Base-by-base conservation (phyloP, 495 filamentous ascomycete species). In the Xylona heveae region DNA sequence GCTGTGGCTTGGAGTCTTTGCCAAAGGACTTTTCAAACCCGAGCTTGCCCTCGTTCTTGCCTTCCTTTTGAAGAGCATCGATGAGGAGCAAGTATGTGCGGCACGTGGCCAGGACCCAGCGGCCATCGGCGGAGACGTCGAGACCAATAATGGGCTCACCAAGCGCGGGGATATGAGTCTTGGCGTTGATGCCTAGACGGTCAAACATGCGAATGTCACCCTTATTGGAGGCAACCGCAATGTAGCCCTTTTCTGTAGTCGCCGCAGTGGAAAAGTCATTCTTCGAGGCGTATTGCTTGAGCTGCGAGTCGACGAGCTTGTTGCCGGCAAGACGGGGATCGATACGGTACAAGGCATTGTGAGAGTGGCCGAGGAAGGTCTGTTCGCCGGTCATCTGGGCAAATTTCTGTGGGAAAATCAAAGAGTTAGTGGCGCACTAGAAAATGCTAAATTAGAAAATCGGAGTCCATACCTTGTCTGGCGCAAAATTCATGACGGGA, bases 181-280 rank as follows among this genome's bases (percentile, higher is more conserved):
- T 97, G 12, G 88, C 88, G 43, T 91, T 91, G 54, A 95, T 85
- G 9, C 90, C 90, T 2, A 95, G 67, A 20, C 81, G 78, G 51
- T 97, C 90, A 46, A 95, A 95, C 48, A 97, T 68, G 28, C 88
- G 78, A 33, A 97, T 85, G 45, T 97, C 88, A 37, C 88, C 88
- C 58, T 97, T 97, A 58, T 82, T 90, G 20, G 80, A 91, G 2
- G 84, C 88, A 14, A 97, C 85, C 16, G 90, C 88, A 39, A 97
- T 76, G 43, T 95, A 88, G 10, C 88, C 88, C 52, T 94, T 82
- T 46, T 83, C 79, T 0, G 90, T 95, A 0, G 88, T 97, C 19
- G 88, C 81, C 19, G 85, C 59, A 13, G 88, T 71, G 0, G 85
- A 92, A 53, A 97, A 97, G 41, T 85, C 82, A 43, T 93, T 94